phyloP scores from a whole-genome alignment of 1,284 basidiomycete species.

The Porodaedalea pini region DNA sequence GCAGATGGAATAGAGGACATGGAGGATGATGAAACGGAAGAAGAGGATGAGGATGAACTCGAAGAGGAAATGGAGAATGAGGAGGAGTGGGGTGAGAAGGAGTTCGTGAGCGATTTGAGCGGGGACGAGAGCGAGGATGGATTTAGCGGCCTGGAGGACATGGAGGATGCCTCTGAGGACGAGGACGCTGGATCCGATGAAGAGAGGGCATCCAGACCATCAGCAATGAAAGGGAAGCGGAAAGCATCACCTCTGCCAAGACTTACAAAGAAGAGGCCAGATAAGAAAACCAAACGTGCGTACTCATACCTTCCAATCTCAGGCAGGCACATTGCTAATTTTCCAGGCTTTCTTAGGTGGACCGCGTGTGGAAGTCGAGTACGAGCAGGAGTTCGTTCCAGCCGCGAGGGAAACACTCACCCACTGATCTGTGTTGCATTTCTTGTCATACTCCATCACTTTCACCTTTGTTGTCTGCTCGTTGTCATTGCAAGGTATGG shows the following conservation, averaged over 20 bases:
- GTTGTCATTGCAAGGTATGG: neutral
- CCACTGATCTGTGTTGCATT: constrained; percentile 5
- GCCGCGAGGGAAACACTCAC: constrained; percentile 16
- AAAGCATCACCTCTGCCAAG: constrained; percentile 48
- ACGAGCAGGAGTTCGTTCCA: constrained; percentile 68
- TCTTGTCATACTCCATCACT: neutral
- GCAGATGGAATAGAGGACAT: constrained; percentile 41
- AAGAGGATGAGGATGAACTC: constrained; percentile 49
- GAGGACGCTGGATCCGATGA: constrained; percentile 34
- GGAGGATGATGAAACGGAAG: constrained; percentile 45
- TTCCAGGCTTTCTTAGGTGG: constrained; percentile 44
- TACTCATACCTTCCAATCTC: constrained; percentile 19
- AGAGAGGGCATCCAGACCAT: constrained; percentile 26
- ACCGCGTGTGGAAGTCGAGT: constrained; percentile 89
- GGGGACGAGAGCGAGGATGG: constrained; percentile 56
- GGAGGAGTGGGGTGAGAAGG: constrained; percentile 68
- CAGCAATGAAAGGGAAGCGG: constrained; percentile 61
- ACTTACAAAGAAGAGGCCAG: constrained; percentile 46
- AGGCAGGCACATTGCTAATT: constrained; percentile 22
- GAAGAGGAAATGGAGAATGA: constrained; percentile 52
- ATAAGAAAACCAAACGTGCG: constrained; percentile 59
- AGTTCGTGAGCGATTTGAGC: constrained; percentile 86
- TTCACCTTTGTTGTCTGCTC: neutral
- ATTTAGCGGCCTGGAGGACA: constrained; percentile 74
- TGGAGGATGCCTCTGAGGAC: constrained; percentile 38